Percentiles rank a stretch among this genome's conserved stretches.
phyloP scores from a whole-genome alignment of 2,329 filamentous ascomycete species.

The Microcera coccophila region DNA sequence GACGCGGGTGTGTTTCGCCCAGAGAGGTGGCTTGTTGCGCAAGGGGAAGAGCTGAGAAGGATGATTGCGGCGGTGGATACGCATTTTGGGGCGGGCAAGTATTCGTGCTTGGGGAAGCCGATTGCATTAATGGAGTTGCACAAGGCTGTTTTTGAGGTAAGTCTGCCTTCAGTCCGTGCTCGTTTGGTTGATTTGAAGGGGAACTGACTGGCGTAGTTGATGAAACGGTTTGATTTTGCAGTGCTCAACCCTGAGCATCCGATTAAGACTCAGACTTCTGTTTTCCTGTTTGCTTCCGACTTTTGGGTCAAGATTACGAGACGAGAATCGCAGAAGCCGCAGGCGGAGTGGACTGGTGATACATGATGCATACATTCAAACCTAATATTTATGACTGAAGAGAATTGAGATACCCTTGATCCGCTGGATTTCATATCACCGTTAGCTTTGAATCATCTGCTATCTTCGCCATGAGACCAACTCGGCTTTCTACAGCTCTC shows the following conservation, averaged over 20 bases:
- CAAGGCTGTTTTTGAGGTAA: slow-evolving; percentile 47
- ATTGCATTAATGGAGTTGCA: slow-evolving; percentile 48
- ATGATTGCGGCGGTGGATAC: slow-evolving; percentile 40
- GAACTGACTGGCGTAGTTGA: slow-evolving; percentile 18
- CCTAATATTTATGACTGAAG: too few species aligned
- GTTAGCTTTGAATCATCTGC: too few species aligned
- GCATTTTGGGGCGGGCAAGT: slow-evolving; percentile 45
- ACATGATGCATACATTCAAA: too few species aligned
- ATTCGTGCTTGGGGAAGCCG: slow-evolving; percentile 43
- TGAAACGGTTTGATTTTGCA: slow-evolving; percentile 33
- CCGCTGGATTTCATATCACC: too few species aligned
- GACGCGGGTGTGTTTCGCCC: slow-evolving; percentile 52
- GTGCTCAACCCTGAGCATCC: slow-evolving; percentile 32
- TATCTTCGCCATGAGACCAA: too few species aligned
- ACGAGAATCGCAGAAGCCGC: too few species aligned
- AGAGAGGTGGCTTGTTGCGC: slow-evolving; percentile 49
- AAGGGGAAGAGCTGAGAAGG: slow-evolving; percentile 26
- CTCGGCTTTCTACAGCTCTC: too few species aligned
- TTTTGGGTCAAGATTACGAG: slow-evolving; percentile 33
- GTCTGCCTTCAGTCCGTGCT: slow-evolving; percentile 4
- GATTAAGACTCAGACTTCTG: slow-evolving; percentile 32
- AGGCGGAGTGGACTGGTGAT: too few species aligned
- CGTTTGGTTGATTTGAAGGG: background rate
- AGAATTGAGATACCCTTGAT: too few species aligned
- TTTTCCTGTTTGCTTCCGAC: slow-evolving; percentile 34